Evolutionary conservation across 495 filamentous ascomycete genomes (phyloP).

Genomic region (Halenospora varia): DNA sequence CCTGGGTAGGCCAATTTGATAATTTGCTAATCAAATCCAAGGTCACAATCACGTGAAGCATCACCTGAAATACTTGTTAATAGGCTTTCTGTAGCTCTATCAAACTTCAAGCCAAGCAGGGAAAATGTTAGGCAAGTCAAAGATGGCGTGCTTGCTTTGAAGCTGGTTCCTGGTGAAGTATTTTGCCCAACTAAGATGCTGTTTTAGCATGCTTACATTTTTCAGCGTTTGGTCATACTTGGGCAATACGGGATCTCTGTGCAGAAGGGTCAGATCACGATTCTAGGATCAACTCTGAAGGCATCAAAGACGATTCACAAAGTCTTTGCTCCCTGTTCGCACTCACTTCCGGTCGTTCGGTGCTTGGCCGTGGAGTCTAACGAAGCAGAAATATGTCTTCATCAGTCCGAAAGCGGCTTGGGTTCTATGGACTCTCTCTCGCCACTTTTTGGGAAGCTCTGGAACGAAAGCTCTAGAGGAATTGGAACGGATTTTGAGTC

Average conservation of each 20-base stretch:
- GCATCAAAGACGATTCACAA: slow-evolving; percentile 47
- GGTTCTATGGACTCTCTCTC: slow-evolving; percentile 56
- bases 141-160: slow-evolving; percentile 33
- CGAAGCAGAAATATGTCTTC: slow-evolving; percentile 44
- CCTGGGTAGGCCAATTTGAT: background rate
- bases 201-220: slow-evolving; percentile 5
- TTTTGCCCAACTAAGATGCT: slow-evolving; percentile 2
- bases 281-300: slow-evolving; percentile 63
- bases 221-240: slow-evolving; percentile 62
- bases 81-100: slow-evolving; percentile 28
- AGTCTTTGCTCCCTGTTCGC: slow-evolving; percentile 71
- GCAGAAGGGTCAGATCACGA: slow-evolving; percentile 55
- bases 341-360: slow-evolving; percentile 70
- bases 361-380: slow-evolving; percentile 44
- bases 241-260: slow-evolving; percentile 74
- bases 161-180: slow-evolving; percentile 44
- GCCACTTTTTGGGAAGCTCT: slow-evolving; percentile 69
- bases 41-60: slow-evolving; percentile 16
- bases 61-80: slow-evolving; percentile 9
- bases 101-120: slow-evolving; percentile 41
- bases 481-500: slow-evolving; percentile 9
- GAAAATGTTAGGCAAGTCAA: slow-evolving; percentile 34
- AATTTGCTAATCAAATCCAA: background rate
- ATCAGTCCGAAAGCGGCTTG: slow-evolving; percentile 51
- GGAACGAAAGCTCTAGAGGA: slow-evolving; percentile 51